These are phyloP conservation scores for Cercospora zeina DNA, from an alignment of 2,329 filamentous ascomycete genomes.

Conservation along the genomic window DNA sequence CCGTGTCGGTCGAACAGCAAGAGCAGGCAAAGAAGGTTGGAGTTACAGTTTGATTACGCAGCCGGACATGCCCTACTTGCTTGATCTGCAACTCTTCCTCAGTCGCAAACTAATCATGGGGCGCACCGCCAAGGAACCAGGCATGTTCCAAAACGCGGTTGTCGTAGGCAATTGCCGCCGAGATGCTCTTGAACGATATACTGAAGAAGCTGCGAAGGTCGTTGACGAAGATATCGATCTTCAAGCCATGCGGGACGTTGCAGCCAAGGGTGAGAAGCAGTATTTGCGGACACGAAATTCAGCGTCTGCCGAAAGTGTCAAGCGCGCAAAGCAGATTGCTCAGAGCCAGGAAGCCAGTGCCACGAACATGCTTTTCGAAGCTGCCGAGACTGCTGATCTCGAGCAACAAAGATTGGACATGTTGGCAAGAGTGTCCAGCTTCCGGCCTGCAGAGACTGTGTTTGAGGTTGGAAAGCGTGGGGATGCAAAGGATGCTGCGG, in stretches of 20 bases:
- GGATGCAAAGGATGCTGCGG: constrained; percentile 62
- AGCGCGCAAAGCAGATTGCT: constrained; percentile 77
- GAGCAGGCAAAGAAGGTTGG: constrained; percentile 91
- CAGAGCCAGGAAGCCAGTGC: constrained; percentile 69
- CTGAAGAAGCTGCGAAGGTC: constrained; percentile 81
- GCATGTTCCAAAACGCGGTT: constrained; percentile 78
- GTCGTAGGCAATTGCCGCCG: constrained; percentile 75
- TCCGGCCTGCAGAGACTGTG: constrained; percentile 89
- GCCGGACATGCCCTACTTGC: constrained; percentile 83
- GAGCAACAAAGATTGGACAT: constrained; percentile 79
- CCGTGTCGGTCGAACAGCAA: constrained; percentile 89
- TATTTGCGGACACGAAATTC: constrained; percentile 88
- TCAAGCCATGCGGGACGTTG: constrained; percentile 67
- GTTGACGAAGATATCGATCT: constrained; percentile 76
- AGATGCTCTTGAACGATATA: constrained; percentile 69
- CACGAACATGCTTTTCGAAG: constrained; percentile 73
- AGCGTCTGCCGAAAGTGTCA: constrained; percentile 86
- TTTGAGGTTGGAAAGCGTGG: constrained; percentile 84
- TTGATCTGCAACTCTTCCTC: constrained; percentile 92
- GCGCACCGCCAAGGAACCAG: constrained; percentile 56
- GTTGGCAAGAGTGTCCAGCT: constrained; percentile 84
- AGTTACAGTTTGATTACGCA: constrained; percentile 89
- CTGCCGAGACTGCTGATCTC: constrained; percentile 59
- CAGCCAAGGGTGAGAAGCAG: constrained; percentile 85
- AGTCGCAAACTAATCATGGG: constrained; percentile 80